Evolutionary conservation across 225 moss, liverwort and hornwort species (phyloP).

Genomic region (Polytrichum formosum): DNA sequence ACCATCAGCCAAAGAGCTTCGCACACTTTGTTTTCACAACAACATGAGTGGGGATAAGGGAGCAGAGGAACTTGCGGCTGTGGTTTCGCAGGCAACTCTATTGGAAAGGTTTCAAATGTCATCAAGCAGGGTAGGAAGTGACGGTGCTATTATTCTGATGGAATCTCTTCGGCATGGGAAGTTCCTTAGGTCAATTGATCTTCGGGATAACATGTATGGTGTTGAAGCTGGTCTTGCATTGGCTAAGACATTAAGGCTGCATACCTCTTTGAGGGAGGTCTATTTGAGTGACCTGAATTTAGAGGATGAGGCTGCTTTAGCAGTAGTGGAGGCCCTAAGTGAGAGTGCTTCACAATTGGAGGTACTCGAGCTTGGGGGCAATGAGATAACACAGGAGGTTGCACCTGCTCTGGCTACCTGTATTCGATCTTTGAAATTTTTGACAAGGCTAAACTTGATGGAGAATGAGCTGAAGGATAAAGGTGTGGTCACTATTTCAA

Average conservation of each 20-base stretch:
- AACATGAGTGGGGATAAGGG: slow-evolving; percentile 98
- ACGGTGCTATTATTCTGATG: slow-evolving; percentile 78
- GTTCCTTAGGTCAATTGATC: slow-evolving; percentile 62
- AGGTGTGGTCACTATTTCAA: slow-evolving; percentile 64
- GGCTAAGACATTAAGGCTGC: slow-evolving; percentile 57
- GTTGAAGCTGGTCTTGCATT: slow-evolving; percentile 76
- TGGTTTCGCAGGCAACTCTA: slow-evolving; percentile 53
- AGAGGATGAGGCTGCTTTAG: slow-evolving; percentile 75
- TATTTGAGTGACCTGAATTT: slow-evolving; percentile 82
- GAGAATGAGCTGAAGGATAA: slow-evolving; percentile 89
- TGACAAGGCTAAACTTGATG: slow-evolving; percentile 67
- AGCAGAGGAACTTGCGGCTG: slow-evolving; percentile 61
- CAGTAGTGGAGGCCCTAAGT: slow-evolving; percentile 58
- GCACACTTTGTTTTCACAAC: slow-evolving; percentile 84
- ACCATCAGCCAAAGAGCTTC: slow-evolving; percentile 63
- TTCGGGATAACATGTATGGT: slow-evolving; percentile 97
- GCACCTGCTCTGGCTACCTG: slow-evolving; percentile 70
- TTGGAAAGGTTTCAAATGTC: slow-evolving; percentile 92
- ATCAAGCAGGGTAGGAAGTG: slow-evolving; percentile 79
- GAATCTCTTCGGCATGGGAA: slow-evolving; percentile 65
- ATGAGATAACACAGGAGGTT: slow-evolving; percentile 70
- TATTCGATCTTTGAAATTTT: slow-evolving; percentile 48
- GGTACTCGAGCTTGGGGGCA: slow-evolving; percentile 81
- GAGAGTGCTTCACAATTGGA: slow-evolving; percentile 51
- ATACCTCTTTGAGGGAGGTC: slow-evolving; percentile 62